phyloP scores from a whole-genome alignment of 495 filamentous ascomycete genomes.

The Geopyxis carbonaria region DNA sequence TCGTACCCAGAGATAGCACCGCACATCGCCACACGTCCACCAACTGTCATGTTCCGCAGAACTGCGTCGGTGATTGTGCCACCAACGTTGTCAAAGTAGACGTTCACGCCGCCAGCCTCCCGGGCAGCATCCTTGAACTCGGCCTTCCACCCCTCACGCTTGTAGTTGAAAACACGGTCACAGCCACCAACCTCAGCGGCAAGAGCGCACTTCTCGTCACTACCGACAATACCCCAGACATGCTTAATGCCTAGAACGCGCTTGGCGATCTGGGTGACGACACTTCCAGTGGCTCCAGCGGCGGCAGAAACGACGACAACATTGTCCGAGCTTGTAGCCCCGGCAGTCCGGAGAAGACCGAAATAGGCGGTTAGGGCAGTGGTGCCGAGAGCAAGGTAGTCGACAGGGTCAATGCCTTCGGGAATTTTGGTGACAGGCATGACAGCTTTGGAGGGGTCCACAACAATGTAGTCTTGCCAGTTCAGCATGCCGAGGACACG shows the following conservation, averaged over 20 bases:
- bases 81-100: slow-evolving; percentile 59
- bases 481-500: slow-evolving; percentile 35
- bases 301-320: slow-evolving; percentile 52
- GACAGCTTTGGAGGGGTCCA: slow-evolving; percentile 31
- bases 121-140: slow-evolving; percentile 44
- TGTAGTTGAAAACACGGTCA: slow-evolving; percentile 54
- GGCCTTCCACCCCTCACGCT: slow-evolving; percentile 36
- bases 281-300: slow-evolving; percentile 52
- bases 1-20: slow-evolving; percentile 40
- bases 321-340: slow-evolving; percentile 37
- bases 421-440: slow-evolving; percentile 26
- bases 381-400: slow-evolving; percentile 5
- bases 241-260: slow-evolving; percentile 36
- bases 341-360: slow-evolving; percentile 42
- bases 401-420: slow-evolving; percentile 3
- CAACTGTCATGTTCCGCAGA: slow-evolving; percentile 35
- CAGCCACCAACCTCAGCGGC: slow-evolving; percentile 43
- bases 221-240: slow-evolving; percentile 47
- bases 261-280: slow-evolving; percentile 52
- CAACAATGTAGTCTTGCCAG: slow-evolving; percentile 46
- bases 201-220: slow-evolving; percentile 47
- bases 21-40: slow-evolving; percentile 45
- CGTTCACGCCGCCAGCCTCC: slow-evolving; percentile 44
- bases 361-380: slow-evolving; percentile 49
- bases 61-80: slow-evolving; percentile 48